Evolutionary conservation across 2,329 filamentous ascomycete genomes (phyloP).

Genomic region (Aspergillus intermedius): DNA sequence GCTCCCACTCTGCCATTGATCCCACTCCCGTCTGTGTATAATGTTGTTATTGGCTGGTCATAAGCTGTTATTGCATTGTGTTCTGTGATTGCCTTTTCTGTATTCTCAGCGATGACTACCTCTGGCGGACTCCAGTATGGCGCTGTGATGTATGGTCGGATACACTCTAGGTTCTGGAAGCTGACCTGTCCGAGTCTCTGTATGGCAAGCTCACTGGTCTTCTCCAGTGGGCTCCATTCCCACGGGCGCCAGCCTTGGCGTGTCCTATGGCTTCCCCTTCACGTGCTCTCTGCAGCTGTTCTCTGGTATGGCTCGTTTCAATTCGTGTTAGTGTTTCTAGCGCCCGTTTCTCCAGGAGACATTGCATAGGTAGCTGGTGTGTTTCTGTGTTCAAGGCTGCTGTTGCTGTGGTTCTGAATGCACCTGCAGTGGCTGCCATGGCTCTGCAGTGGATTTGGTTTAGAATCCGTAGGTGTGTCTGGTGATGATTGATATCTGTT

Average conservation of each 20-base stretch:
- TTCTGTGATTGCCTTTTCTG: neutral
- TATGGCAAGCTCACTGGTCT: neutral
- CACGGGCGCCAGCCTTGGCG: neutral
- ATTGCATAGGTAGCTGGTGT: neutral
- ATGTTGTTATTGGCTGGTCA: neutral
- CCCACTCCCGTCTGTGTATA: neutral
- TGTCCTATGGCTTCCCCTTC: neutral
- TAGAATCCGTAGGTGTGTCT: neutral
- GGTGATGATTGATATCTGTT: neutral
- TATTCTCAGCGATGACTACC: neutral
- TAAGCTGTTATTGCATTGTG: slow-evolving; percentile 11
- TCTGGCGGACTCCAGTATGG: neutral
- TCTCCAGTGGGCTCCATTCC: neutral
- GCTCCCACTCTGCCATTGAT: neutral
- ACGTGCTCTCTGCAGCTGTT: neutral
- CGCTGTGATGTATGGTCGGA: neutral
- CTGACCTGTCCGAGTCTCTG: neutral
- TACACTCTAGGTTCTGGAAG: neutral
- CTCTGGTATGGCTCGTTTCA: neutral
- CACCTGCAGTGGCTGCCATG: neutral
- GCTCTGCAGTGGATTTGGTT: neutral
- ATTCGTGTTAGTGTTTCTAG: neutral
- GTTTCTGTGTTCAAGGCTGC: neutral
- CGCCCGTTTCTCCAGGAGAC: neutral
- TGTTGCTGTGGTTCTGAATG: neutral